Evolutionary conservation across 805 yeast species (phyloP).

Genomic region (Saccharomyces kudriavzevii): DNA sequence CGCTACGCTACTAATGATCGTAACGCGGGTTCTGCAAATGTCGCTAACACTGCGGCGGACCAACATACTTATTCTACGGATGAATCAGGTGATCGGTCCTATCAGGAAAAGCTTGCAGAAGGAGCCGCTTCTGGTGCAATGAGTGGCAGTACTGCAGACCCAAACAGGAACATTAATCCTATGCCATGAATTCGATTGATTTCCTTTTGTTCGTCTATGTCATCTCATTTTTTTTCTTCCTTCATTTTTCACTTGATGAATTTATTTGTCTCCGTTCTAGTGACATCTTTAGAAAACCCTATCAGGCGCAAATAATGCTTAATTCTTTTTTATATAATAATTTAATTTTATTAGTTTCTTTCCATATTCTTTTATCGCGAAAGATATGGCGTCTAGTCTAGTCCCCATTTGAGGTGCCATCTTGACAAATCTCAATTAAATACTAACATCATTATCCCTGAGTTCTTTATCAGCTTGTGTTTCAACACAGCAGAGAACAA

Average conservation of each 20-base stretch:
- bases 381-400: too few species aligned
- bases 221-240: not conserved
- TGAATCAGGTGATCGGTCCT: slow-evolving; percentile 2
- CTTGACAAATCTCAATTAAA: too few species aligned
- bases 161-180: not conserved
- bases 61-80: slow-evolving; percentile 9
- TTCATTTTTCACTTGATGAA: not conserved
- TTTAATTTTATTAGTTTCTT: not conserved
- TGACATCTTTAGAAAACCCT: not conserved
- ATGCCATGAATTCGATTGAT: not conserved
- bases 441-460: too few species aligned
- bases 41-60: not conserved
- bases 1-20: not conserved
- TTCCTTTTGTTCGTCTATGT: not conserved
- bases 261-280: not conserved
- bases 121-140: slow-evolving; percentile 1
- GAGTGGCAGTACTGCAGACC: slow-evolving; percentile 6
- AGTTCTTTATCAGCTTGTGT: too few species aligned
- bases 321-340: not conserved
- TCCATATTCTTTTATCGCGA: not conserved
- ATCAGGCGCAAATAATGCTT: not conserved
- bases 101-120: slow-evolving; percentile 9
- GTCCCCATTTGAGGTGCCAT: too few species aligned
- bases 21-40: not conserved
- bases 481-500: too few species aligned